phyloP scores from a whole-genome alignment of 768 basidiomycete genomes.

The Gloeopeniophorella convolvens region DNA sequence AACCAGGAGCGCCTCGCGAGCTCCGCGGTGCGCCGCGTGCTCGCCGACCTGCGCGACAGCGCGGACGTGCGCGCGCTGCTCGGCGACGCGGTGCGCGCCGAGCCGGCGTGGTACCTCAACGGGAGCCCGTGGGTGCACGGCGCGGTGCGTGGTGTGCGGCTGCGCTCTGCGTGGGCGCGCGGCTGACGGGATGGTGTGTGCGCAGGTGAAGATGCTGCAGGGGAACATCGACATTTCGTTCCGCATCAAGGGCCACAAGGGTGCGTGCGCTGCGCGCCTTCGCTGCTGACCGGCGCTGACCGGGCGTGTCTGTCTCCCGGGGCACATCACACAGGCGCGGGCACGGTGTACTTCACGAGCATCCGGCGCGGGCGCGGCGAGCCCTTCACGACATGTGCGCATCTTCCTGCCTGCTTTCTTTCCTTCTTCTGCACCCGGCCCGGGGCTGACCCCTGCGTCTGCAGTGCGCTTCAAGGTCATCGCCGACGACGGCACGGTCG shows the following conservation, averaged over 20 bases:
- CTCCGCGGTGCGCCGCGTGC: conserved; percentile 63
- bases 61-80: conserved; percentile 43
- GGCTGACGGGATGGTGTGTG: too few species aligned
- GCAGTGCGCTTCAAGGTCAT: conserved; percentile 15
- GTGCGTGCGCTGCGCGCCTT: conserved; percentile 31
- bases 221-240: conserved; percentile 77
- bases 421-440: not conserved
- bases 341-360: conserved; percentile 80
- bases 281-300: too few species aligned
- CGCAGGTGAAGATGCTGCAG: conserved; percentile 63
- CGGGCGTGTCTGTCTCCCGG: too few species aligned
- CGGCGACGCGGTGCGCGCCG: conserved; percentile 59
- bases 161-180: not conserved
- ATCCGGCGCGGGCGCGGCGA: conserved; percentile 69
- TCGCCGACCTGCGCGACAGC: conserved; percentile 52
- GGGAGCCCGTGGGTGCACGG: conserved; percentile 69
- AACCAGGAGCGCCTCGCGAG: conserved; percentile 76
- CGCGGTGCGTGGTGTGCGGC: conserved; percentile 39
- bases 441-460: not conserved
- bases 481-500: conserved; percentile 8
- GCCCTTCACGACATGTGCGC: conserved; percentile 62
- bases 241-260: conserved; percentile 64
- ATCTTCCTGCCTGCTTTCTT: not conserved
- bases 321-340: conserved; percentile 51
- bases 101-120: conserved; percentile 69